A percentile compares a stretch with the other conserved stretches of the same genome.
phyloP scores from a whole-genome alignment of 495 filamentous ascomycete species.

The Neurospora intermedia region DNA sequence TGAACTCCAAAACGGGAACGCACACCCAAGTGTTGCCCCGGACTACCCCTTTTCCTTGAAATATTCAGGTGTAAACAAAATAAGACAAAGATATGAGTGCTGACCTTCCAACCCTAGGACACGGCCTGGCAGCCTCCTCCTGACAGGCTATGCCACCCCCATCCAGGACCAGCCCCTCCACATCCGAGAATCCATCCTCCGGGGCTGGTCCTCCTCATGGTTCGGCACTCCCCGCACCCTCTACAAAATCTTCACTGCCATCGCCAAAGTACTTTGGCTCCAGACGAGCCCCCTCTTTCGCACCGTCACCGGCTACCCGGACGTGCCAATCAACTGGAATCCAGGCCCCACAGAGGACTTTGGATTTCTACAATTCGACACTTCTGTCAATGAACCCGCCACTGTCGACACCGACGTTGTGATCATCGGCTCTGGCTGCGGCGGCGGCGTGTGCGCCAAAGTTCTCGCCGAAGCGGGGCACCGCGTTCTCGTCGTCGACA shows the following conservation, averaged over 20 bases:
- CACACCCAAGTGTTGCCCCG: neutral
- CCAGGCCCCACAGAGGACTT: conserved; percentile 36
- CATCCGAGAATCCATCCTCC: conserved; percentile 49
- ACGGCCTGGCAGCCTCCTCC: conserved; percentile 52
- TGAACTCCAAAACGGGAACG: neutral
- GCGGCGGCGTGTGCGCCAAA: conserved; percentile 75
- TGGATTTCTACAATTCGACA: conserved; percentile 40
- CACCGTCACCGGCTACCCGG: conserved; percentile 51
- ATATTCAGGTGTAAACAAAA: neutral
- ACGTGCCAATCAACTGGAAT: conserved; percentile 49
- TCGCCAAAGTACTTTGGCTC: conserved; percentile 50
- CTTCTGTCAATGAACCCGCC: conserved; percentile 17
- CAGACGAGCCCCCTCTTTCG: conserved; percentile 46
- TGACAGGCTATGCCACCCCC: conserved; percentile 53
- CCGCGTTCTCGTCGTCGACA: conserved; percentile 72
- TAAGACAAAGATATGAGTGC: neutral
- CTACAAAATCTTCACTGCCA: conserved; percentile 42
- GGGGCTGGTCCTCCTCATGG: conserved; percentile 47
- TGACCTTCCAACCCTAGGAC: conserved; percentile 37
- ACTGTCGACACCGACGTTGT: conserved; percentile 67
- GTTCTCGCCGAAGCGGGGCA: conserved; percentile 63
- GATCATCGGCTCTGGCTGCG: conserved; percentile 79
- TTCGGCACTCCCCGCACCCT: conserved; percentile 46
- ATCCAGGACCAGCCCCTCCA: conserved; percentile 52
- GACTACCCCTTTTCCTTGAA: neutral